Percentiles rank a stretch among this genome's conserved stretches.
Evolutionary conservation across 176 grass and related monocot genomes (phyloP).

Genomic region (Luzula sylvatica): DNA sequence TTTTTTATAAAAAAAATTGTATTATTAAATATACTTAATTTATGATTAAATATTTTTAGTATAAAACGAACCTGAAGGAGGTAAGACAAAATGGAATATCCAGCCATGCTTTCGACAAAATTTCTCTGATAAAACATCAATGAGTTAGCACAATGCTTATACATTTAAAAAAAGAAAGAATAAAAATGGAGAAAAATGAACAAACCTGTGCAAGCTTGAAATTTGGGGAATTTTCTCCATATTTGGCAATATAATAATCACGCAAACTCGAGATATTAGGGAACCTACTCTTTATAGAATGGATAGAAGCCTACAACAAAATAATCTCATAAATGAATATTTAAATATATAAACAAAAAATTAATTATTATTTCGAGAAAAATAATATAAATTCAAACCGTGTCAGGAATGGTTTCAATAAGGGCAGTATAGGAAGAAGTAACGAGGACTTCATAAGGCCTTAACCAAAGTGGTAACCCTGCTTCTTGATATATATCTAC

Average conservation of each 20-base stretch:
- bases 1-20: slow-evolving; percentile 3
- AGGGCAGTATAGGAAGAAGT: slow-evolving; percentile 95
- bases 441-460: slow-evolving; percentile 95
- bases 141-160: slow-evolving; percentile 11
- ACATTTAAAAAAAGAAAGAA: neutral
- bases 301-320: slow-evolving; percentile 80
- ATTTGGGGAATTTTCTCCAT: slow-evolving; percentile 92
- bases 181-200: neutral
- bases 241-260: slow-evolving; percentile 84
- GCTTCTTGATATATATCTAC: slow-evolving; percentile 99
- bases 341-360: neutral
- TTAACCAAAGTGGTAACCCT: slow-evolving; percentile 94
- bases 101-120: slow-evolving; percentile 99
- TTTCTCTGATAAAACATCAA: slow-evolving; percentile 65
- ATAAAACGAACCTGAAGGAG: slow-evolving; percentile 66
- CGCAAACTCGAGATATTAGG: slow-evolving; percentile 74
- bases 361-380: neutral
- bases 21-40: neutral
- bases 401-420: slow-evolving; percentile 99
- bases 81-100: slow-evolving; percentile 95
- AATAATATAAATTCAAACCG: slow-evolving; percentile 31
- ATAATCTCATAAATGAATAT: slow-evolving; percentile 18
- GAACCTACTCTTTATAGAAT: slow-evolving; percentile 98
- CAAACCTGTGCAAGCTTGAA: slow-evolving; percentile 91
- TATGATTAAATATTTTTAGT: slow-evolving; percentile 4